Base-by-base conservation (phyloP, 139 green algal species). In the Chlamydomonas sp. region DNA sequence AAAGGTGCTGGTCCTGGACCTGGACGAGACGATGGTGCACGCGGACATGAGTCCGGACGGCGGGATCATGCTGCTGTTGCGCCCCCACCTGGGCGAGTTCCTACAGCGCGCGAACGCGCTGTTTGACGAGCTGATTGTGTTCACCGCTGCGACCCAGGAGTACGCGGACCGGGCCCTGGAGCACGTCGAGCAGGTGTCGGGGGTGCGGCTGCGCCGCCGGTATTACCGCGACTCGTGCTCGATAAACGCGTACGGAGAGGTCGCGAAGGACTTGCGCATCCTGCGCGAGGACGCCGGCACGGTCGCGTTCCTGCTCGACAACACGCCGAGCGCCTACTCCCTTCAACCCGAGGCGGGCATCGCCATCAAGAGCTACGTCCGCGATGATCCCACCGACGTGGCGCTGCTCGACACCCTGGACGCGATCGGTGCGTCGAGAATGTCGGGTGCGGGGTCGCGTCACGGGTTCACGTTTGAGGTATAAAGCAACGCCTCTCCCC, bases 21-120 rank as follows among this genome's bases (percentile, higher is more conserved):
- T 64, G 10, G 54, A 64, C 54, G 54, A 64, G 54, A 64, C 54
- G 54, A 22, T 64, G 22, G 54, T 64, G 24, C 54, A 64, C 54
- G 34, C 54, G 8, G 8, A 36, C 8, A n/a, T n/a, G n/a, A n/a
- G n/a, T n/a, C 13, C 43, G 16, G 43, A 54, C 43, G 43, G 43
- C 43, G 43, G 16, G 13, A 8, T 33, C 24, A n/a, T n/a, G n/a
- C n/a, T n/a, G n/a, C n/a, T n/a, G n/a, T n/a, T n/a, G n/a, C n/a
- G n/a, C n/a, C n/a, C n/a, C n/a, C n/a, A n/a, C n/a, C 24, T 30
- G 24, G 54, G 54, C 26, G 24, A 64, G 54, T 36, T 26, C 24
- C 8, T 64, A 6, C 24, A 36, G 24, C 54, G 54, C 22, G 24
- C 54, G 24, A 10, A 20, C 10, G 54, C 16, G 10, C 24, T 30